Evolutionary conservation across 2,329 filamentous ascomycete genomes (phyloP).

Genomic region (Calycina herbarum): DNA sequence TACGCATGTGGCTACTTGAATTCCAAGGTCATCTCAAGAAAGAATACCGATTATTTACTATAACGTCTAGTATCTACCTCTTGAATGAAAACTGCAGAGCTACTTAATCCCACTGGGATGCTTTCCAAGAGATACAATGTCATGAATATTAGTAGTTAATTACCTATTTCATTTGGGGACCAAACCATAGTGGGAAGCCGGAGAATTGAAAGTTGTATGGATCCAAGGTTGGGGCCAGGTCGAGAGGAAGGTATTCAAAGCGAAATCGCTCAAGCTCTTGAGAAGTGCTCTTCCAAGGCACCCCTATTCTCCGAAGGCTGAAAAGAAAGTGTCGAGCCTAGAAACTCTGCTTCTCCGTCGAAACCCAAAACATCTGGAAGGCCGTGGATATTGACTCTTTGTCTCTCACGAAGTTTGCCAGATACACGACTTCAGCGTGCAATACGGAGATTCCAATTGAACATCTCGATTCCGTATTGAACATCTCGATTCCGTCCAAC

Average conservation of each 20-base stretch:
- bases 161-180: too few species aligned
- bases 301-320: neutral
- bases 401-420: slow-evolving; percentile 36
- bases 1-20: too few species aligned
- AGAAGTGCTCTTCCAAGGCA: slow-evolving; percentile 10
- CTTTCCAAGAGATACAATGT: too few species aligned
- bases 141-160: too few species aligned
- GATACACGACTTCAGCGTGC: slow-evolving; percentile 20
- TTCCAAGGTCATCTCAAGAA: too few species aligned
- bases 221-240: too few species aligned
- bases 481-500: slow-evolving; percentile 35
- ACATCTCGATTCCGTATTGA: slow-evolving; percentile 27
- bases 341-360: slow-evolving; percentile 45
- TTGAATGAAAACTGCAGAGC: too few species aligned
- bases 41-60: too few species aligned
- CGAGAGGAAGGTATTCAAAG: neutral
- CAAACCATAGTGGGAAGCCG: too few species aligned
- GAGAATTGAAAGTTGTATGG: too few species aligned
- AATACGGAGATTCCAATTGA: slow-evolving; percentile 28
- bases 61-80: too few species aligned
- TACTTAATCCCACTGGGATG: too few species aligned
- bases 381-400: slow-evolving; percentile 52
- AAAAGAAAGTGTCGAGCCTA: slow-evolving; percentile 23
- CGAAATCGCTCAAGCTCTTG: neutral
- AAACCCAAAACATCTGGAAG: slow-evolving; percentile 51